Evolutionary conservation across 768 basidiomycete species (phyloP), one percentile per base, ranked within the genome.

Genomic region (Neoboletus magnificus): DNA sequence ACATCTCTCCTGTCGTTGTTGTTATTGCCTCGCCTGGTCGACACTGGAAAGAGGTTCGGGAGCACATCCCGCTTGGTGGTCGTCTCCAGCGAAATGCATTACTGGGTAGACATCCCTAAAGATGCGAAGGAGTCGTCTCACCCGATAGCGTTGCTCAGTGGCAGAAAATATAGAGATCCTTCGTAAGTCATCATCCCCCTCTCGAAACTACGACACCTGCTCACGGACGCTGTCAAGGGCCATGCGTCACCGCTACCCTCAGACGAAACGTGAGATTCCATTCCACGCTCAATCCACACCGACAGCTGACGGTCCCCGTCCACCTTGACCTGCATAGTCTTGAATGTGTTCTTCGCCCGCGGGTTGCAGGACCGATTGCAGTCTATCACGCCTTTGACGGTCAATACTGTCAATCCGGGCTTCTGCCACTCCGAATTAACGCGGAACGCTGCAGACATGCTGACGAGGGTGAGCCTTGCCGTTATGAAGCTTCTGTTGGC

Each of bases 1-100:
- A 74, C 74, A 0, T 59, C 68, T 0, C 58, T 76, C n/a, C 48
- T 71, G 7, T 67, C 68, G 0, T 50, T 76, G 8, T 55, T 73
- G 1, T 61, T 78, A 0, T 56, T 78, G 0, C 75, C 74, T 3
- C 50, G 45, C 4, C 55, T 76, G 5, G 33, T 64, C 4, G 57
- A 64, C 22, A 68, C 74, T 0, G 69, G 66, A 1, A 58, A 50
- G 18, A 58, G 62, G 8, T 64, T 66, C 2, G 48, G 65, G 5
- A 61, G 41, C 47, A 60, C 63, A 1, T 61, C 64, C 2, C 60
- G 71, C 8, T 46, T 76, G 35, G 68, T 73, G 27, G 48, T 75
- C 15, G 68, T 74, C 4, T 40, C 71, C 0, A 76, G 74, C 36
- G 66, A 54, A 1, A 47, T 62, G 0, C 71, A 71, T 29, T 66